Percentiles rank a stretch among this genome's conserved stretches.
Evolutionary conservation across 306 rosid genomes (phyloP).

Genomic region (Cotoneaster glaucophyllus): DNA sequence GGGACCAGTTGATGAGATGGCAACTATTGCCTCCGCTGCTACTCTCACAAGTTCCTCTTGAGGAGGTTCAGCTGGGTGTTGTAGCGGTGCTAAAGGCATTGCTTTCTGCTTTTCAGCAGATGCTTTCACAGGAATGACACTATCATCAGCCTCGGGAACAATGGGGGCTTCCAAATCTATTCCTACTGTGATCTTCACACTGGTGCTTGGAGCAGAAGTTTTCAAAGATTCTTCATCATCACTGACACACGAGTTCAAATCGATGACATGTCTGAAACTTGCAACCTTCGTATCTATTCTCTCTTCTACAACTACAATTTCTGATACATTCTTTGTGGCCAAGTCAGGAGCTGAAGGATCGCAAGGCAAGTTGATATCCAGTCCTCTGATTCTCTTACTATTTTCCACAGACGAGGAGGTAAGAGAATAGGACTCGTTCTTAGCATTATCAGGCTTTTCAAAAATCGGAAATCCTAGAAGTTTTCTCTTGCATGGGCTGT

Average conservation of each 20-base stretch:
- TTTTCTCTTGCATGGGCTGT: conserved; percentile 29
- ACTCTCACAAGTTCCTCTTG: conserved; percentile 45
- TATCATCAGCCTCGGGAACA: conserved; percentile 45
- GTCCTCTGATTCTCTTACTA: conserved; percentile 23
- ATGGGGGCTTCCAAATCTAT: conserved; percentile 79
- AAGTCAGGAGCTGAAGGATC: conserved; percentile 47
- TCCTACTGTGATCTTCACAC: conserved; percentile 26
- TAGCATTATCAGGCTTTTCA: conserved; percentile 40
- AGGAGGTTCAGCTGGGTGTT: conserved; percentile 25
- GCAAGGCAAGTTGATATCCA: conserved; percentile 87
- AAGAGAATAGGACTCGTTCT: conserved; percentile 46
- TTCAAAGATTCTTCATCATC: conserved; percentile 65
- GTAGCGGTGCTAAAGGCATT: conserved; percentile 20
- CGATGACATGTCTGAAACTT: conserved; percentile 46
- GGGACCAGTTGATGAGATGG: conserved; percentile 44
- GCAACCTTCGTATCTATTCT: conserved; percentile 30
- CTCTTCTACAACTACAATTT: conserved; percentile 26
- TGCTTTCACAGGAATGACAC: conserved; percentile 28
- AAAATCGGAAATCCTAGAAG: conserved; percentile 70
- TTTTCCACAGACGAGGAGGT: conserved; percentile 30
- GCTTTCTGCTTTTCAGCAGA: conserved; percentile 29
- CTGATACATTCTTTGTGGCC: conserved; percentile 30
- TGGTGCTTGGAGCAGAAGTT: conserved; percentile 24
- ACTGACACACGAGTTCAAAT: conserved; percentile 64
- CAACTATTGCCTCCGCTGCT: conserved; percentile 83